Evolutionary conservation across 148 eudicot genomes (phyloP).

Genomic region (Polygonum aviculare): DNA sequence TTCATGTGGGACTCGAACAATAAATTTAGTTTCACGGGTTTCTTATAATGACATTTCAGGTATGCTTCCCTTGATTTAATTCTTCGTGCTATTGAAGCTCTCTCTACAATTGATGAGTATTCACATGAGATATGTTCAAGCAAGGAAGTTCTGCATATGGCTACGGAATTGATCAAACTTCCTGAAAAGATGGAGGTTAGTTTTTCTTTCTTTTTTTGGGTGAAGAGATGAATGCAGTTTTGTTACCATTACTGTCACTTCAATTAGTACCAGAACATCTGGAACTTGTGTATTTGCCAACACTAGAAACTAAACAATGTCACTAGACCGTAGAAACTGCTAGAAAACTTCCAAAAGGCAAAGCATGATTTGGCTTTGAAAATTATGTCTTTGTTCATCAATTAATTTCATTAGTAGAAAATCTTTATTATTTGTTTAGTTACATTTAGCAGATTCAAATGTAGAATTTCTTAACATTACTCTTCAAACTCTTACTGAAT

Average conservation of each 20-base stretch:
- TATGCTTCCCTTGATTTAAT: conserved; percentile 61
- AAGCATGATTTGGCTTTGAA: background rate
- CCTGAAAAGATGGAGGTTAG: conserved; percentile 83
- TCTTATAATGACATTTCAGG: conserved; percentile 32
- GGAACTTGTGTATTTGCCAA: background rate
- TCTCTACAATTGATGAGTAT: conserved; percentile 62
- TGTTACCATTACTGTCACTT: background rate
- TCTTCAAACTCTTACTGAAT: background rate
- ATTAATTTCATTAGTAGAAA: background rate
- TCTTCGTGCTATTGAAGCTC: conserved; percentile 78
- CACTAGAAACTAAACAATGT: background rate
- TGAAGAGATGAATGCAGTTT: no score
- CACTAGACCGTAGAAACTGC: background rate
- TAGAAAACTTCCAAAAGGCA: background rate
- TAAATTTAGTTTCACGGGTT: background rate
- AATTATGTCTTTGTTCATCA: background rate
- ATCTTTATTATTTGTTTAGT: background rate
- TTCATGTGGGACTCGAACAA: background rate
- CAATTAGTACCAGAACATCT: background rate
- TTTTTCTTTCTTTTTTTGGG: no score
- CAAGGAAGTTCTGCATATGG: conserved; percentile 55
- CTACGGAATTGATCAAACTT: conserved; percentile 54
- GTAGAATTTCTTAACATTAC: background rate
- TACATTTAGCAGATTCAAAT: background rate
- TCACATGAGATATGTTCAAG: conserved; percentile 56